Percentiles rank a stretch among this genome's conserved stretches.
Evolutionary conservation across 2,329 filamentous ascomycete genomes (phyloP).

Genomic region (Nectriaceae sp.): DNA sequence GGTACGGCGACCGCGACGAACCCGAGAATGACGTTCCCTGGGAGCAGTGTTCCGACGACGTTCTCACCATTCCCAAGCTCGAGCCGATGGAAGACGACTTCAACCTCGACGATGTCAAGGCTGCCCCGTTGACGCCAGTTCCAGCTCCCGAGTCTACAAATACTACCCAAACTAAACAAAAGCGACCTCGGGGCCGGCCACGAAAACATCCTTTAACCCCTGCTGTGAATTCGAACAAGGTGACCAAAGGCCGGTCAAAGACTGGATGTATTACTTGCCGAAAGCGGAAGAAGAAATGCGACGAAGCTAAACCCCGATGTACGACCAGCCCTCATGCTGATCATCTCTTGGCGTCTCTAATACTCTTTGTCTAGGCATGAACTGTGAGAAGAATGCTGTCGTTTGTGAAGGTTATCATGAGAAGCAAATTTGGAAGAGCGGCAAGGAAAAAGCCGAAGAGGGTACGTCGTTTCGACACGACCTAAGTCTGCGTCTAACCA

Average conservation of each 20-base stretch:
- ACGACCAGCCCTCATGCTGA: conserved; percentile 16
- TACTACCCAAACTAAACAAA: conserved; percentile 45
- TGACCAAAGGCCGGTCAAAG: conserved; percentile 75
- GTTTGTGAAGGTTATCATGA: conserved; percentile 89
- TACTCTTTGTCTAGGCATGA: conserved; percentile 60
- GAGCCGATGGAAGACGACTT: conserved; percentile 60
- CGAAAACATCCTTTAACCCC: conserved; percentile 75
- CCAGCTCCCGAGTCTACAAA: conserved; percentile 20
- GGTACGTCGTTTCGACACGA: conserved; percentile 41
- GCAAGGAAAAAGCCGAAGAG: conserved; percentile 74
- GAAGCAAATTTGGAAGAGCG: conserved; percentile 85
- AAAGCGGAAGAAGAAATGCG: conserved; percentile 72
- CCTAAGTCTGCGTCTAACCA: not conserved
- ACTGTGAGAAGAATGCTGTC: conserved; percentile 92
- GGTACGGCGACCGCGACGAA: conserved; percentile 41
- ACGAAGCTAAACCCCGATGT: conserved; percentile 69
- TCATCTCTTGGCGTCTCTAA: not conserved
- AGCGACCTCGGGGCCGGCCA: conserved; percentile 76
- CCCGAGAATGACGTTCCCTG: conserved; percentile 46
- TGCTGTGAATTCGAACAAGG: conserved; percentile 61
- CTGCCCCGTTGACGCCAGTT: conserved; percentile 33
- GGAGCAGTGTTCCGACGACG: conserved; percentile 49
- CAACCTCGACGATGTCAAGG: conserved; percentile 53
- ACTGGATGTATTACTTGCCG: conserved; percentile 69
- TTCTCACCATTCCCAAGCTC: conserved; percentile 53